Percentiles rank a stretch among this genome's conserved stretches.
These are phyloP conservation scores for Plectosphaerella sp. DNA, from an alignment of 2,329 filamentous ascomycete genomes.

Conservation along the genomic window DNA sequence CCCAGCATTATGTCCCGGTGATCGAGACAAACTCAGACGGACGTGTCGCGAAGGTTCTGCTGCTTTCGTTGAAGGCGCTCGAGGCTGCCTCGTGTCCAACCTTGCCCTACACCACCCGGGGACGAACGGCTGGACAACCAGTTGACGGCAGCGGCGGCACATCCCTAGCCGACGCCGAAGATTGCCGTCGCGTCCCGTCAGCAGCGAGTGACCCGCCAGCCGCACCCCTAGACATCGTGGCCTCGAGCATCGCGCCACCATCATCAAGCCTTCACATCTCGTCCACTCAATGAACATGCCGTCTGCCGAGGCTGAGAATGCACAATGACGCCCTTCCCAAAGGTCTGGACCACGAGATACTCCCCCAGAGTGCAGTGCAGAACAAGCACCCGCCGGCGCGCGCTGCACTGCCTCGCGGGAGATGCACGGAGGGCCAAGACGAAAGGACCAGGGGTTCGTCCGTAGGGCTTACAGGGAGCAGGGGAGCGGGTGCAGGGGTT, in stretches of 20 bases:
- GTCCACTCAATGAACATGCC: not conserved
- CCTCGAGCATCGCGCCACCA: not conserved
- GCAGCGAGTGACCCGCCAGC: not conserved
- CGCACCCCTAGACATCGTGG: not conserved
- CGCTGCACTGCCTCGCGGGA: not conserved
- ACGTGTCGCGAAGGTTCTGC: too few species aligned
- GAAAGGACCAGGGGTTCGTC: not conserved
- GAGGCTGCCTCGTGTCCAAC: too few species aligned
- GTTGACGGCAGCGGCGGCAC: too few species aligned
- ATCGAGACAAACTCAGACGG: too few species aligned
- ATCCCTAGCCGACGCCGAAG: not conserved
- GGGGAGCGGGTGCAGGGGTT: too few species aligned
- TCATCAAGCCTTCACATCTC: not conserved
- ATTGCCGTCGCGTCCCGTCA: not conserved
- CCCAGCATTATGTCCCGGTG: too few species aligned
- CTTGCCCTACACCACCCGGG: too few species aligned
- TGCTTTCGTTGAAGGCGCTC: too few species aligned
- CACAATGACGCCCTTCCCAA: not conserved
- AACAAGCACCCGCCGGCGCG: not conserved
- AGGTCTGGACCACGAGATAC: not conserved
- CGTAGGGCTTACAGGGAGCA: not conserved
- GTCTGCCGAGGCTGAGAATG: not conserved
- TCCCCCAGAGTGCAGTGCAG: not conserved
- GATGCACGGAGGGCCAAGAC: not conserved
- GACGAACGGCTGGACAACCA: not conserved